Percentiles rank a stretch among this genome's conserved stretches.
These are phyloP conservation scores for Talaromyces stipitatus DNA, from an alignment of 495 filamentous ascomycete genomes.

Conservation along the genomic window DNA sequence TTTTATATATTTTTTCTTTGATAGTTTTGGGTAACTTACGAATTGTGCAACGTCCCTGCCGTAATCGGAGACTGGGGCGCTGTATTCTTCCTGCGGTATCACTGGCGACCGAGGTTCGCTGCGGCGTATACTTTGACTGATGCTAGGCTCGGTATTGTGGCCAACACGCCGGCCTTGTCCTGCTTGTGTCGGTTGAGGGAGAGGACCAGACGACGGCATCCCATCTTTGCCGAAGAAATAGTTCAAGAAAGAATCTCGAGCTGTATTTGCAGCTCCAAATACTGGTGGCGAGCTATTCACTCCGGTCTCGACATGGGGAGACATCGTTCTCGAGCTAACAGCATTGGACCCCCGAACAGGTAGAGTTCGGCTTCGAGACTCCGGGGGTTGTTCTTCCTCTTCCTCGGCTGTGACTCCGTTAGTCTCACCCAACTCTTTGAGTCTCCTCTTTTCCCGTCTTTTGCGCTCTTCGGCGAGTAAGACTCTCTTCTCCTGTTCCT, in stretches of 20 bases:
- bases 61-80: constrained; percentile 23
- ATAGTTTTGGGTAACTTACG: constrained; percentile 41
- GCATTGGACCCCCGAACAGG: constrained; percentile 54
- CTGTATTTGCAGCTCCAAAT: constrained; percentile 45
- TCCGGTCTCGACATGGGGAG: constrained; percentile 61
- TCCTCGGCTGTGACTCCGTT: constrained; percentile 73
- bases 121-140: constrained; percentile 75
- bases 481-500: constrained; percentile 82
- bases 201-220: constrained; percentile 30
- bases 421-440: constrained; percentile 67
- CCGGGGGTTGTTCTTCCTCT: constrained; percentile 52
- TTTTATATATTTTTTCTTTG: not conserved
- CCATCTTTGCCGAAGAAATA: constrained; percentile 97
- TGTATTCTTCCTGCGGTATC: constrained; percentile 35
- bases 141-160: constrained; percentile 67
- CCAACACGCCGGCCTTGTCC: constrained; percentile 57
- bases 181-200: constrained; percentile 19
- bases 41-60: constrained; percentile 46
- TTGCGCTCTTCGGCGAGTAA: constrained; percentile 73
- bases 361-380: constrained; percentile 41
- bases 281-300: constrained; percentile 67
- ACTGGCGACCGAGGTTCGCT: constrained; percentile 48
- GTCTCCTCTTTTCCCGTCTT: constrained; percentile 70
- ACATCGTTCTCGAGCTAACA: constrained; percentile 68
- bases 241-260: constrained; percentile 85